Base-by-base conservation (phyloP, 768 basidiomycete species). In the Leccinum imitatum region DNA sequence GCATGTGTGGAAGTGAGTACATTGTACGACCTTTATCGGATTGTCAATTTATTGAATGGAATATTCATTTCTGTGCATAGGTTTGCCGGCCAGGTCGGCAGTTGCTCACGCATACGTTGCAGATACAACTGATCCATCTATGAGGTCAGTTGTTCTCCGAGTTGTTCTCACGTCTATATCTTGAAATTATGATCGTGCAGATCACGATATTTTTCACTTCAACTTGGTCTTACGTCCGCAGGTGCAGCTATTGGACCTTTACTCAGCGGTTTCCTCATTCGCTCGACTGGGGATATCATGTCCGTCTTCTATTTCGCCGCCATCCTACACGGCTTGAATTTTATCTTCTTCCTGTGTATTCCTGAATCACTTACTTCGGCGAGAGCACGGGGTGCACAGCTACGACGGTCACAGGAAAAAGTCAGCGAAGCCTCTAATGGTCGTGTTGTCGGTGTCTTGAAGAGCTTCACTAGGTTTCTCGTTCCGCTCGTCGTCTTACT, bases 161-260 rank as follows among this genome's bases (percentile, higher is more conserved):
- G 5, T 50, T 19, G 5, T 50, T 19, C 56, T 51, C 8, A 5
- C 17, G 15, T 3, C 57, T 52, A 6, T 48, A 19, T 56, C 41
- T 53, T 65, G 23, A 65, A 59, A 56, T 6, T 21, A 30, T 47
- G 27, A 33, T 25, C 25, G 51, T 7, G 8, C 57, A 91, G 90
- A 54, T 85, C 89, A 5, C 82, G 82, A 6, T 77, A 79, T 21
- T 87, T 90, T 67, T 90, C 91, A 1, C 71, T 89, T 33, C 76
- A 77, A 48, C 73, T 85, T 2, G 94, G 94, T 1, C 76, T 91
- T 4, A 60, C 87, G 50, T 92, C 90, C 73, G 68, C 76, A 9
- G 94, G 94, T n/a, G 80, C 90, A 68, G 87, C 87, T 1, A 31
- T 90, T 19, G 94, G 94, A 1, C 94, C 94, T 5, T 80, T 84